Base-by-base conservation (phyloP, 768 basidiomycete species). In the Mycena pura region DNA sequence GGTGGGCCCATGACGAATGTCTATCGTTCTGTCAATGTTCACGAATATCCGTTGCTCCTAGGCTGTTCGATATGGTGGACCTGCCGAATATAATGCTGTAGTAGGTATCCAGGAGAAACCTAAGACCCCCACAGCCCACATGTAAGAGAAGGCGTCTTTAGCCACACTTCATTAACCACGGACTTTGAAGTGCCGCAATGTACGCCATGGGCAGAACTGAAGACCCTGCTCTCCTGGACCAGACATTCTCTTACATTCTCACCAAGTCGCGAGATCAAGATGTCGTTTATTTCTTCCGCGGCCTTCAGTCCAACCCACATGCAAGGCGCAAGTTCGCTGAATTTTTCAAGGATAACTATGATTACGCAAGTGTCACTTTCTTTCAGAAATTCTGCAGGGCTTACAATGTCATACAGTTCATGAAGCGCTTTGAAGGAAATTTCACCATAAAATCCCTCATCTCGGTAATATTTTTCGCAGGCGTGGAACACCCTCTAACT, bases 41-140 rank as follows among this genome's bases (percentile, higher is more conserved):
- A n/a, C n/a, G n/a, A n/a, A n/a, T n/a, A n/a, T n/a, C n/a, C 13
- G 28, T 34, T 21, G 14, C 49, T 58, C 31, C 48, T 69, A 91
- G 87, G 88, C 88, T 51, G 90, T 93, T 55, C 81, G 83, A 70
- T 77, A 91, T 68, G 93, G 92, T 38, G 92, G 93, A 21, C 75
- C 75, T 31, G 77, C 76, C 24, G 95, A 96, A 70, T 96, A 88
- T 68, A 85, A 92, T 31, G 87, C 88, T 34, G 79, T 90, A 39
- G 80, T 87, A 67, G 78, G 80, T 60, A 81, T 95, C 31, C 87
- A 88, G 70, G 84, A 87, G 67, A 86, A 89, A 57, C 86, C 90
- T 14, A 83, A 84, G 63, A 92, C 91, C 21, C 90, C 95, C 0
- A 85, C 88, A 6, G 82, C 89, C 32, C 86, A 87, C 15, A 88